A percentile compares a stretch with the other conserved stretches of the same genome.
These are phyloP conservation scores for Sphagnurus paluster DNA, from an alignment of 1,284 basidiomycete species.

Conservation along the genomic window DNA sequence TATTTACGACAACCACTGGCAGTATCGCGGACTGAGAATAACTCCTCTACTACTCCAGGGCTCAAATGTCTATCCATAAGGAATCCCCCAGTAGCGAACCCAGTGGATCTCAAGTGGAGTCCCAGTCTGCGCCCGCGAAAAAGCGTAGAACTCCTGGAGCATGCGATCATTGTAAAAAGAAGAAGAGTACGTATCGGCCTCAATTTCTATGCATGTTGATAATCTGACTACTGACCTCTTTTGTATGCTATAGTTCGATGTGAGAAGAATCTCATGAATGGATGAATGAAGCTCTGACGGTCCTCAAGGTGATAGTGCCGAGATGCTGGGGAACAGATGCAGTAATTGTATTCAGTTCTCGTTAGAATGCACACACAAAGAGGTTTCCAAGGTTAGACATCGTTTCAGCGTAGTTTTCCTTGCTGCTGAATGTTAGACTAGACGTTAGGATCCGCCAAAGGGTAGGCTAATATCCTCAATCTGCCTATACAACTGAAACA, in stretches of 20 bases:
- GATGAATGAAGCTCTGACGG: slow-evolving; percentile 1
- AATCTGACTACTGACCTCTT: neutral
- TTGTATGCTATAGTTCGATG: slow-evolving; percentile 32
- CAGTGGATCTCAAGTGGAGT: neutral
- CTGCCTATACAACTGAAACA: neutral
- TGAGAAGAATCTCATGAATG: slow-evolving; percentile 20
- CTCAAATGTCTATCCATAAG: slow-evolving; percentile 4
- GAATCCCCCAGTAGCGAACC: slow-evolving; percentile 2
- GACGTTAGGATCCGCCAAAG: slow-evolving; percentile 42
- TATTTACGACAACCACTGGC: too few relatives aligned
- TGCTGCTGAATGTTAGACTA: slow-evolving; percentile 13
- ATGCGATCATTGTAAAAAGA: slow-evolving; percentile 41
- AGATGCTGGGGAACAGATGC: slow-evolving; percentile 40
- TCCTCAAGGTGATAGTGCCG: slow-evolving; percentile 39
- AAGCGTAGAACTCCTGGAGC: slow-evolving; percentile 39
- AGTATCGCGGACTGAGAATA: too few relatives aligned
- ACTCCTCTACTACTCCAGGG: too few relatives aligned
- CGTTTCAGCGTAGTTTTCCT: neutral
- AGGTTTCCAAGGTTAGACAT: slow-evolving; percentile 38
- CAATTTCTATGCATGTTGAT: neutral
- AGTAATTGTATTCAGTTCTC: slow-evolving; percentile 38
- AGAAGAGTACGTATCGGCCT: slow-evolving; percentile 35
- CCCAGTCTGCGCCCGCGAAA: slow-evolving; percentile 21
- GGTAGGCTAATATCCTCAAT: slow-evolving; percentile 30
- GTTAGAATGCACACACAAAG: slow-evolving; percentile 41